A percentile compares a stretch with the other conserved stretches of the same genome.
phyloP scores from a whole-genome alignment of 2,329 filamentous ascomycete species.

The Juglanconis oblonga region DNA sequence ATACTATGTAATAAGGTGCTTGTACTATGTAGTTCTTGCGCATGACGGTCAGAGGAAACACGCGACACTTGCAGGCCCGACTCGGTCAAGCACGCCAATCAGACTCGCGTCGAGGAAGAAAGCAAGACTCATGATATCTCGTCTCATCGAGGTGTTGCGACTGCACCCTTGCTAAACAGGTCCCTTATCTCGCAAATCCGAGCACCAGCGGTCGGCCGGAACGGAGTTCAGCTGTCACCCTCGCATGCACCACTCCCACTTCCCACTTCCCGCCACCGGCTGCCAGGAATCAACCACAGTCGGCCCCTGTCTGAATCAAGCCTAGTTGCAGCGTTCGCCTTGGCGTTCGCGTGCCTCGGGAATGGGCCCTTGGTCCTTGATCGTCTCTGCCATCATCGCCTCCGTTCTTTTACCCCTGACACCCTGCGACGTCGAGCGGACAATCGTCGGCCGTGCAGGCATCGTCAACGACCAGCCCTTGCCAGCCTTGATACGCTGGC shows the following conservation, averaged over 20 bases:
- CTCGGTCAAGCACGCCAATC: not conserved
- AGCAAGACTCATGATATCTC: too few relatives aligned
- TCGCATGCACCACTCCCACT: not conserved
- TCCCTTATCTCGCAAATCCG: constrained; percentile 5
- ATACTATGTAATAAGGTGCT: too few relatives aligned
- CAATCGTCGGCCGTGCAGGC: constrained; percentile 9
- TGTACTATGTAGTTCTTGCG: too few relatives aligned
- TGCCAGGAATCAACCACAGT: not conserved
- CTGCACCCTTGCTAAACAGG: not conserved
- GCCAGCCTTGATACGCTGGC: constrained; percentile 4
- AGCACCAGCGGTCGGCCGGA: constrained; percentile 9
- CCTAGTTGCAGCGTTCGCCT: not conserved
- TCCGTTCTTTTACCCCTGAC: constrained; percentile 9
- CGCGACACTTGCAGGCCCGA: not conserved
- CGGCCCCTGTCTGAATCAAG: not conserved
- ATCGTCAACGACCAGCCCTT: not conserved
- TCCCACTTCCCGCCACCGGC: too few relatives aligned
- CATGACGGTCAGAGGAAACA: not conserved
- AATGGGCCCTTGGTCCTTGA: not conserved
- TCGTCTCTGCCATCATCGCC: constrained; percentile 6
- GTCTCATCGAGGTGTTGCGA: not conserved
- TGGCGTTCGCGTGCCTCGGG: not conserved
- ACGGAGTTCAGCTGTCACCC: not conserved
- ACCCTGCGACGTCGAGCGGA: constrained; percentile 13
- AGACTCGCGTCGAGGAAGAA: too few relatives aligned